Evolutionary conservation across 371 early-diverging fungal genomes (phyloP), one percentile per base, ranked within the genome.

Genomic region (Massospora cicadina): DNA sequence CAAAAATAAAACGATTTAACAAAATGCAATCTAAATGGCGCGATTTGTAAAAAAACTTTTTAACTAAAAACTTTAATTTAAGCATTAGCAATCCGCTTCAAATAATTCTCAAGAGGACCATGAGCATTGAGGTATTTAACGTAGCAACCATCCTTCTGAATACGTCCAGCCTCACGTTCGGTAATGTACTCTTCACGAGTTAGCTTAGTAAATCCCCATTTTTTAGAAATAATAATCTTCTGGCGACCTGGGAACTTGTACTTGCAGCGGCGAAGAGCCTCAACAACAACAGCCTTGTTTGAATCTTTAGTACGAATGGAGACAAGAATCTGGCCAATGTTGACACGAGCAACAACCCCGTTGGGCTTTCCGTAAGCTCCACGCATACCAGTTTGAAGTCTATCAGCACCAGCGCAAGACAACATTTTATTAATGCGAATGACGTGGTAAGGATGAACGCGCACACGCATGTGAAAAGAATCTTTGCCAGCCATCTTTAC

Each of bases 381-480:
- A 83, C 99, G 93, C 99, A 99, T 99, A 86, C 99, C 99, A 69
- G 92, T 93, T 83, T 99, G 99, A 74, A 99, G 89, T 81, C 99
- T 82, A 90, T 99, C 99, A 73, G 99, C 99, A 82, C 99, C 99
- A 74, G 99, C 99, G 81, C 99, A 99, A 70, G 98, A 98, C 88
- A 99, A 89, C 99, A 99, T 99, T 87, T 99, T 99, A 89, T 99
- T 99, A 90, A 99, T 99, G 77, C 99, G 95, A 71, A 98, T 79
- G 64, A 99, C 98, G 84, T 99, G 98, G 86, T 88, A 97, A 60
- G 99, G 99, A 81, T 99, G 99, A 70, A 98, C 97, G 72, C 97
- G 91, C 65, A 99, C 83, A 74, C 99, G 88, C 89, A 99, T 82
- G 85, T 99, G 99, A 96, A 98, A 99, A 63, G 96, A 91, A 73